A percentile compares a stretch with the other conserved stretches of the same genome.
These are phyloP conservation scores for Puccinia coronata DNA, from an alignment of 1,284 basidiomycete species.

Conservation along the genomic window DNA sequence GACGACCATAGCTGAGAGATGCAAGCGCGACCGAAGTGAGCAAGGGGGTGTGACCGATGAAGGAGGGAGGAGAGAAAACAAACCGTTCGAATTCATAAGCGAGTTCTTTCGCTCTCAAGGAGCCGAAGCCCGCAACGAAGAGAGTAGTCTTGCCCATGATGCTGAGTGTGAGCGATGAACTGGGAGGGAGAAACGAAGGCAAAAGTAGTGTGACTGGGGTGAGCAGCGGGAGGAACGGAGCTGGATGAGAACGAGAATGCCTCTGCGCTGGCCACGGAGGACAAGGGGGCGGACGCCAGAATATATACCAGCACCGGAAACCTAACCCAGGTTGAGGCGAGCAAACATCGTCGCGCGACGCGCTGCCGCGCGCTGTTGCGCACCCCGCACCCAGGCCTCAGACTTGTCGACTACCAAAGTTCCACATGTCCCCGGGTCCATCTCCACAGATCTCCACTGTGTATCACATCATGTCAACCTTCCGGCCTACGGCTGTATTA, in stretches of 20 bases:
- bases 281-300: not conserved
- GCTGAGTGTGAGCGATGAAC: not conserved
- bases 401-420: too few species aligned
- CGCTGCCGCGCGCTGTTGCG: too few species aligned
- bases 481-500: too few species aligned
- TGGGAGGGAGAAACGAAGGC: not conserved
- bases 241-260: not conserved
- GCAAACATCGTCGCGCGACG: not conserved
- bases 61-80: not conserved
- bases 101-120: conserved; percentile 45
- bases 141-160: conserved; percentile 48
- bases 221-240: not conserved
- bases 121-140: conserved; percentile 48
- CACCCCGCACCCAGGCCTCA: too few species aligned
- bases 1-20: conserved; percentile 31
- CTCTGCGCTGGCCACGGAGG: not conserved
- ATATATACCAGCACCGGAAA: not conserved
- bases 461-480: too few species aligned
- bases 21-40: not conserved
- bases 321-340: too few species aligned
- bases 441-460: too few species aligned
- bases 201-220: not conserved
- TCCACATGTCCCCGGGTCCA: too few species aligned
- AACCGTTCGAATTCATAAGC: conserved; percentile 49
- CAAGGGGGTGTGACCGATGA: not conserved